Evolutionary conservation across 129 eudicot genomes (phyloP).

Genomic region (Lactuca saligna): DNA sequence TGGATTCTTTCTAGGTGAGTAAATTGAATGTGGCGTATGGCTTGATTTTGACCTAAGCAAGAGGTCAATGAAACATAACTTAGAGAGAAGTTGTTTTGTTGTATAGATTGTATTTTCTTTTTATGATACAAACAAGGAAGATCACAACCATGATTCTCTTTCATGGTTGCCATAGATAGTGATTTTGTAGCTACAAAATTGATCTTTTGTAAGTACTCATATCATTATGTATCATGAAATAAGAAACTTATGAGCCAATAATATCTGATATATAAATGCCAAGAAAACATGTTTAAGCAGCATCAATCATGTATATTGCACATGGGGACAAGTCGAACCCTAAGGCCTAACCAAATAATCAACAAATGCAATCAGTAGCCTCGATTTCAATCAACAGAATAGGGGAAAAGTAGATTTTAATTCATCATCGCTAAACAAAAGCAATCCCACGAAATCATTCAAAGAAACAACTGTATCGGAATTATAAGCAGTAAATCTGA

Average conservation of each 20-base stretch:
- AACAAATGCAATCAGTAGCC: constrained; percentile 16
- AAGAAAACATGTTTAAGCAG: neutral
- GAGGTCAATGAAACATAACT: too few species aligned
- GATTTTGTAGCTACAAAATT: neutral
- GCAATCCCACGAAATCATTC: constrained; percentile 9
- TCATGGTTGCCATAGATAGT: neutral
- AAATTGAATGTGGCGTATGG: too few species aligned
- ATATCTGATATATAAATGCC: constrained; percentile 1
- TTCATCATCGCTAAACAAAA: constrained; percentile 23
- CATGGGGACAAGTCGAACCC: constrained; percentile 1
- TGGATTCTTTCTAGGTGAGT: too few species aligned
- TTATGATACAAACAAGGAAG: neutral
- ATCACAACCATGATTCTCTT: neutral
- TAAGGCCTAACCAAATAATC: neutral
- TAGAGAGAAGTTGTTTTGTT: too few species aligned
- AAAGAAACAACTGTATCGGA: neutral
- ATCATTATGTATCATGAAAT: neutral
- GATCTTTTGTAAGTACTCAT: neutral
- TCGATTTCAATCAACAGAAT: neutral
- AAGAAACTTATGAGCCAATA: neutral
- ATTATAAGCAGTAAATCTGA: constrained; percentile 13
- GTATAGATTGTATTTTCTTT: too few species aligned
- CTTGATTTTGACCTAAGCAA: too few species aligned
- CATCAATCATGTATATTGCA: neutral
- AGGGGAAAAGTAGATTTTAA: constrained; percentile 1